Evolutionary conservation across 331 rosid species (phyloP), one percentile per base, ranked within the genome.

Genomic region (Quercus phellos): DNA sequence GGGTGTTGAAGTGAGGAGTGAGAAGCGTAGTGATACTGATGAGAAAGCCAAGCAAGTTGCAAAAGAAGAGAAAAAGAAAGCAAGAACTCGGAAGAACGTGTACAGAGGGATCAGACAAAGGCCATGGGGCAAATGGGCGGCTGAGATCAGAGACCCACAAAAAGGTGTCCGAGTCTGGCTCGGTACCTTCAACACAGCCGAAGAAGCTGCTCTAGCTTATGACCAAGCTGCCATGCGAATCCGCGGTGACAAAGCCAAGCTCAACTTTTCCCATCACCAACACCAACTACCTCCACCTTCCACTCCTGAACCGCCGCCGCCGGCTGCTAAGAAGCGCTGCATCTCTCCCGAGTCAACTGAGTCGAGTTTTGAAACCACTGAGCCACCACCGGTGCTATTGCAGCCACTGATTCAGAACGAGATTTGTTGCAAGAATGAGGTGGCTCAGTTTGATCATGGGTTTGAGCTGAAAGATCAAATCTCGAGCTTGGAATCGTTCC

Each of bases 151-250:
- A 74, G 99, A 94, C 89, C 99, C 99, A 18, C 86, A 79, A 6
- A 89, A 92, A 51, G 99, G 99, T 10, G 89, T 88, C 73, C 91
- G 99, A 0, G 97, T 92, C 54, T 94, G 97, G 99, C 97, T 94
- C n/a, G 99, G 99, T 4, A 94, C 99, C 17, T 94, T 78, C 86
- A 71, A 85, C 91, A 90, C 97, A 0, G 90, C 97, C 7, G 92
- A 90, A 59, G 94, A 94, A 42, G 99, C 99, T 0, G 99, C 99
- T 53, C 66, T 61, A 34, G 99, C 99, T 51, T 94, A 94, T 55
- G 99, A 94, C 55, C 35, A 61, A 16, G 98, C 99, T 5, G 99
- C 99, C 73, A 85, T 21, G 77, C 87, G 97, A 74, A 92, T 94
- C 84, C 93, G 97, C 5, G 98, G 99, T 2, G 86, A 87, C 75